A percentile compares a stretch with the other conserved stretches of the same genome.
Evolutionary conservation across 768 basidiomycete genomes (phyloP).

Genomic region (Naganishia vishniacii): DNA sequence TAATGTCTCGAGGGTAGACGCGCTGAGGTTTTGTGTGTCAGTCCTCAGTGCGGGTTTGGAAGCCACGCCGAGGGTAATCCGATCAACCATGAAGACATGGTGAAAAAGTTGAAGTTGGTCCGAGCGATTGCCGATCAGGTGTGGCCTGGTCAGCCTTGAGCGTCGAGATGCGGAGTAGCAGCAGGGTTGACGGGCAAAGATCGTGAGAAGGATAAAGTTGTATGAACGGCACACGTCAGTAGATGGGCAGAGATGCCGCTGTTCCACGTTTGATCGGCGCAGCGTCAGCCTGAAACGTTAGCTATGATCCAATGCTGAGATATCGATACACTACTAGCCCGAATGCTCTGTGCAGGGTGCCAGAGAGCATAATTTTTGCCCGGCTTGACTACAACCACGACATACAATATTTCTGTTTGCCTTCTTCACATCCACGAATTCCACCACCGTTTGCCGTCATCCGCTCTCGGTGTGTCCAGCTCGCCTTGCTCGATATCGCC

Average conservation of each 20-base stretch:
- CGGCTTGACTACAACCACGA: not conserved
- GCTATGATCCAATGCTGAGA: too few relatives aligned
- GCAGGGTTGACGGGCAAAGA: not conserved
- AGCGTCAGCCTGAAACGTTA: too few relatives aligned
- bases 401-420: not conserved
- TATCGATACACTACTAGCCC: too few relatives aligned
- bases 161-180: not conserved
- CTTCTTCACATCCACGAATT: conserved; percentile 6
- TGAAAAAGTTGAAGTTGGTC: conserved; percentile 52
- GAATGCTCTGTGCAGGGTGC: too few relatives aligned
- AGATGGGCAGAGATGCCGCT: too few relatives aligned
- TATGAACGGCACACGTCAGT: too few relatives aligned
- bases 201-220: not conserved
- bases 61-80: conserved; percentile 60
- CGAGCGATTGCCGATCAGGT: conserved; percentile 31
- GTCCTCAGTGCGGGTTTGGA: conserved; percentile 64
- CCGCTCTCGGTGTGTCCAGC: not conserved
- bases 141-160: conserved; percentile 31
- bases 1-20: conserved; percentile 54
- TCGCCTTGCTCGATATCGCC: conserved; percentile 2
- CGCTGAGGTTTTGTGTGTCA: conserved; percentile 59
- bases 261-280: too few relatives aligned
- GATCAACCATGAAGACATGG: conserved; percentile 55
- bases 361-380: too few relatives aligned
- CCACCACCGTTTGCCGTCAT: conserved; percentile 20